phyloP scores from a whole-genome alignment of 306 rosid genomes.

The Casuarina glauca region DNA sequence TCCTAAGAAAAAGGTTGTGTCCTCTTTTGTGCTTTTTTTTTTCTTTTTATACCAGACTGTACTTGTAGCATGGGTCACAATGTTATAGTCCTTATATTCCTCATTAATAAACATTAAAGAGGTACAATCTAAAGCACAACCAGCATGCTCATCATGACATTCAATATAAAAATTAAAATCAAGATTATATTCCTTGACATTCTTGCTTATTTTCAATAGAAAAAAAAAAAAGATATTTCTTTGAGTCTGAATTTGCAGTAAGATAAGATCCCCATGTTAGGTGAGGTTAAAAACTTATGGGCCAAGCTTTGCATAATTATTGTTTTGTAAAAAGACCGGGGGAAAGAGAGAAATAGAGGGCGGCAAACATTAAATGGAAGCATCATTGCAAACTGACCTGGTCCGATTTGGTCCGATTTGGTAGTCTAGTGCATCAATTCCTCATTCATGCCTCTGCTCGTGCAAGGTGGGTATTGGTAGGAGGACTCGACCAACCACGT shows the following conservation, averaged over 20 bases:
- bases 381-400: neutral
- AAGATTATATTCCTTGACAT: too few relatives aligned
- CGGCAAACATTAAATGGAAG: neutral
- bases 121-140: neutral
- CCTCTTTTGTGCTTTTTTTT: neutral
- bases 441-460: neutral
- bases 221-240: neutral
- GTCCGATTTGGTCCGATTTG: neutral
- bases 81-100: neutral
- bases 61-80: neutral
- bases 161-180: too few relatives aligned
- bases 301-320: neutral
- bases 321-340: neutral
- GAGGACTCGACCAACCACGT: neutral
- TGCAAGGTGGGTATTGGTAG: neutral
- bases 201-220: too few relatives aligned
- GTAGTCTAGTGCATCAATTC: neutral
- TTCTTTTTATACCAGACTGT: too few relatives aligned
- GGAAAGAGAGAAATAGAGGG: neutral
- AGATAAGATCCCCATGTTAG: neutral
- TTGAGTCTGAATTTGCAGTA: neutral
- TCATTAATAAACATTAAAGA: neutral
- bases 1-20: neutral
- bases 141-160: neutral
- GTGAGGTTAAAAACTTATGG: neutral